These are phyloP conservation scores for Kwoniella europaea DNA, from an alignment of 768 basidiomycete genomes.

Conservation along the genomic window DNA sequence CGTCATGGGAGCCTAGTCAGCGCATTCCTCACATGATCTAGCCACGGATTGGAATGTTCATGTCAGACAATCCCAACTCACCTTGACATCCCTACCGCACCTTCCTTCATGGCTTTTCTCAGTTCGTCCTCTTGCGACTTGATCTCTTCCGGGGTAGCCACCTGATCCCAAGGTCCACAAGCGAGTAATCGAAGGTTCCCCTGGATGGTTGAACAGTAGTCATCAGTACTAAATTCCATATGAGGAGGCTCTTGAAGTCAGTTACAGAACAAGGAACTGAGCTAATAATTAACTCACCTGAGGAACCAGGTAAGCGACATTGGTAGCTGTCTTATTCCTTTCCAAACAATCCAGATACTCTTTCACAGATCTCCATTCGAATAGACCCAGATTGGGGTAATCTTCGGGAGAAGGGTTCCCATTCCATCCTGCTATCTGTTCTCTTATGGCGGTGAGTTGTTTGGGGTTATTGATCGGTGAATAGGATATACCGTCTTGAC, in stretches of 20 bases:
- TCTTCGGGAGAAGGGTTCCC: constrained; percentile 50
- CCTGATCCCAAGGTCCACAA: constrained; percentile 46
- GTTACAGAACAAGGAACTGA: not conserved
- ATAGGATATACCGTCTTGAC: constrained; percentile 56
- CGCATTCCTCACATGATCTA: no score
- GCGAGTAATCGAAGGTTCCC: constrained; percentile 54
- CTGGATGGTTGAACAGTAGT: constrained; percentile 18
- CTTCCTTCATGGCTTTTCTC: constrained; percentile 44
- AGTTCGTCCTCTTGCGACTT: constrained; percentile 42
- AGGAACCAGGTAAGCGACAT: constrained; percentile 53
- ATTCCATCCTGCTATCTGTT: constrained; percentile 57
- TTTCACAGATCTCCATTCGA: constrained; percentile 44
- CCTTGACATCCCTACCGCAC: constrained; percentile 56
- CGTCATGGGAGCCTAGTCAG: no score
- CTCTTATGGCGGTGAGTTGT: constrained; percentile 39
- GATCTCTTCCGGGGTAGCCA: constrained; percentile 41
- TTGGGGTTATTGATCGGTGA: constrained; percentile 34
- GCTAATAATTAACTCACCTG: constrained; percentile 31
- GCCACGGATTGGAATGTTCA: not conserved
- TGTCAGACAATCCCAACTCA: constrained; percentile 15
- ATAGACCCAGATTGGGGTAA: constrained; percentile 42
- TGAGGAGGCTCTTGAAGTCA: not conserved
- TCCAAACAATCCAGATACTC: constrained; percentile 54
- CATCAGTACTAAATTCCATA: not conserved
- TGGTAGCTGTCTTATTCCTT: constrained; percentile 47